These are phyloP conservation scores for Aspergillus sp. DNA, from an alignment of 2,329 filamentous ascomycete genomes.

Conservation along the genomic window DNA sequence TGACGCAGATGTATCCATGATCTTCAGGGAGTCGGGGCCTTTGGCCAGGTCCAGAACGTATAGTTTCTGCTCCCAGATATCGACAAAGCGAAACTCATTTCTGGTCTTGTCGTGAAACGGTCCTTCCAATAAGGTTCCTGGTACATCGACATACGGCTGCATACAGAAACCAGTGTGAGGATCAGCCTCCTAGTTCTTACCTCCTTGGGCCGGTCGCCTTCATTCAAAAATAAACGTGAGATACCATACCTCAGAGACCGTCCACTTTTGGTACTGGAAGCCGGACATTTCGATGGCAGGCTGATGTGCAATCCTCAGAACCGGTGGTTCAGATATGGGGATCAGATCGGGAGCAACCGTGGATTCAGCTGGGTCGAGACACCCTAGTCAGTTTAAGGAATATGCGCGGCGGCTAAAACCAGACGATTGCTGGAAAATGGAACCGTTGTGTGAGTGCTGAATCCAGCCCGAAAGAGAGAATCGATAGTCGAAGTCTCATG, in stretches of 20 bases:
- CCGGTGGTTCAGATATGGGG: constrained; percentile 3
- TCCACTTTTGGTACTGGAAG: constrained; percentile 48
- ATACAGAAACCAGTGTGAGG: constrained; percentile 12
- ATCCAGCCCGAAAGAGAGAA: not conserved
- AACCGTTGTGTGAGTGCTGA: constrained; percentile 3
- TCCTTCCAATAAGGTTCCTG: constrained; percentile 44
- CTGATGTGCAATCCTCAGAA: not conserved
- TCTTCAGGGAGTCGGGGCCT: constrained; percentile 60
- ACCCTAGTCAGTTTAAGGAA: constrained; percentile 1
- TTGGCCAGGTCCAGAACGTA: constrained; percentile 68
- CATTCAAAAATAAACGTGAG: not conserved
- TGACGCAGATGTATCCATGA: constrained; percentile 59
- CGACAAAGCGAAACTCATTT: constrained; percentile 52
- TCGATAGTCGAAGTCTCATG: not conserved
- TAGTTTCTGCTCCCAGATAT: constrained; percentile 76
- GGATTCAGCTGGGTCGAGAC: constrained; percentile 2
- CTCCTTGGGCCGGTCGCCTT: not conserved
- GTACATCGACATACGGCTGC: constrained; percentile 43
- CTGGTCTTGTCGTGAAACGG: constrained; percentile 41
- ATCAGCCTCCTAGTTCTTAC: not conserved
- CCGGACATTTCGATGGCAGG: constrained; percentile 29
- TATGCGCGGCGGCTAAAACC: not conserved
- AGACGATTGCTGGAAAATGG: not conserved
- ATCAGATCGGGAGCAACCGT: constrained; percentile 5
- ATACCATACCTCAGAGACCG: constrained; percentile 46